Evolutionary conservation across 1,284 basidiomycete species (phyloP).

Genomic region (Trichosporon faecale): DNA sequence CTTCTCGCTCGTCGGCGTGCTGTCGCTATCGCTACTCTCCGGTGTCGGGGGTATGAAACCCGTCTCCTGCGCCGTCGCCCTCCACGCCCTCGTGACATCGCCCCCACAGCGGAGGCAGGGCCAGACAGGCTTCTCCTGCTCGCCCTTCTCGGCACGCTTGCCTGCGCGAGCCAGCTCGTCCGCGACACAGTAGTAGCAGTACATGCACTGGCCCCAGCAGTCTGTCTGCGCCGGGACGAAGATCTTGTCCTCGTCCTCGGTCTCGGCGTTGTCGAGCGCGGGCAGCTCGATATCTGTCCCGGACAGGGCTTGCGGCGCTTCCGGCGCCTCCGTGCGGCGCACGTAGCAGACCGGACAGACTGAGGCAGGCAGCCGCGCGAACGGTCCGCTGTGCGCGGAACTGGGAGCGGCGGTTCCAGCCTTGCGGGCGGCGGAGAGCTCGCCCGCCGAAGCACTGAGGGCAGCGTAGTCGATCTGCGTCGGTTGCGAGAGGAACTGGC

Average conservation of each 20-base stretch:
- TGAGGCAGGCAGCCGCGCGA: constrained; percentile 42
- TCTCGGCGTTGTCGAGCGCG: constrained; percentile 16
- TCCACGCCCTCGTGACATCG: constrained; percentile 36
- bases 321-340: constrained; percentile 29
- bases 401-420: constrained; percentile 11
- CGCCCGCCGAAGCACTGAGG: constrained; percentile 12
- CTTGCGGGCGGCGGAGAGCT: constrained; percentile 21
- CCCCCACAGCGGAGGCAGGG: constrained; percentile 71
- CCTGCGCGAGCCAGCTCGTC: constrained; percentile 62
- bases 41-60: background rate
- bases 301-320: constrained; percentile 33
- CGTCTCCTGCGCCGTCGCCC: constrained; percentile 19
- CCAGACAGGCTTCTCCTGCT: constrained; percentile 55
- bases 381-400: constrained; percentile 38
- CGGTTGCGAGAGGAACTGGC: constrained; percentile 29
- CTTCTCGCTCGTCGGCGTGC: constrained; percentile 8
- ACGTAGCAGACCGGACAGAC: constrained; percentile 55
- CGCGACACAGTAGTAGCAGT: constrained; percentile 83
- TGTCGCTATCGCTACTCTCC: background rate
- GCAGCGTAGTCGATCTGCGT: constrained; percentile 35
- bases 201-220: constrained; percentile 65
- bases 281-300: constrained; percentile 26
- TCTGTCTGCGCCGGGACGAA: constrained; percentile 48
- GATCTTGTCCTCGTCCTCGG: constrained; percentile 39
- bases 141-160: constrained; percentile 26